These are phyloP conservation scores for Volvox reticuliferus DNA, from an alignment of 139 green algal species.

Conservation along the genomic window DNA sequence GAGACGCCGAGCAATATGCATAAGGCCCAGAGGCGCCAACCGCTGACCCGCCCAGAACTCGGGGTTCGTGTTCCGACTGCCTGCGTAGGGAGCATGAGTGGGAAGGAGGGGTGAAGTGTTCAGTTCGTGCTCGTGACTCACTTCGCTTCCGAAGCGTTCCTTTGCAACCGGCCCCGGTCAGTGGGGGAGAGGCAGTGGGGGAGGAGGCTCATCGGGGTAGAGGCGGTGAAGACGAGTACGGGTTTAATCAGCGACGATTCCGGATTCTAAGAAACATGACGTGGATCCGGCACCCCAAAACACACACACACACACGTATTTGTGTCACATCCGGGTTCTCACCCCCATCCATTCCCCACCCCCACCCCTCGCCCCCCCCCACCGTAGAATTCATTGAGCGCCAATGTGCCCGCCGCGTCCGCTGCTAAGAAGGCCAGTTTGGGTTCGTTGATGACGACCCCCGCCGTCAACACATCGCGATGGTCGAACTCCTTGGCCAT, in stretches of 20 bases:
- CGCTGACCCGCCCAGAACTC: slow-evolving; percentile 70
- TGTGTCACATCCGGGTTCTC: too few relatives aligned
- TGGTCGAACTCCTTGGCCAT: slow-evolving; percentile 77
- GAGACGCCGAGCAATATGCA: slow-evolving; percentile 57
- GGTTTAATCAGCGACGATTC: too few relatives aligned
- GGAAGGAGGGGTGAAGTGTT: neutral
- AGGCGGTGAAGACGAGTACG: neutral
- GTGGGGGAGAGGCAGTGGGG: neutral
- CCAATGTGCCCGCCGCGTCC: slow-evolving; percentile 51
- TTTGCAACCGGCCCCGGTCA: too few relatives aligned
- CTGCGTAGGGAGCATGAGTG: neutral
- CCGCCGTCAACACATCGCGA: slow-evolving; percentile 62
- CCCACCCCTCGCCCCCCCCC: neutral
- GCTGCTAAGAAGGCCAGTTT: slow-evolving; percentile 61
- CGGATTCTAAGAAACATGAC: too few relatives aligned
- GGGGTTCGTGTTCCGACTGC: slow-evolving; percentile 48
- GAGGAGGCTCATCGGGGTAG: neutral
- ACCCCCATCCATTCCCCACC: neutral
- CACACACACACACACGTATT: too few relatives aligned
- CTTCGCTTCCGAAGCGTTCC: too few relatives aligned
- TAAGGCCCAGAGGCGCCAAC: slow-evolving; percentile 64
- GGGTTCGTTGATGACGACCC: slow-evolving; percentile 84
- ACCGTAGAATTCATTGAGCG: slow-evolving; percentile 49
- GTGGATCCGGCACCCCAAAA: too few relatives aligned
- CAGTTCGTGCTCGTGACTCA: too few relatives aligned